Evolutionary conservation across 306 rosid genomes (phyloP).

Genomic region (Lathyrus oleraceus): DNA sequence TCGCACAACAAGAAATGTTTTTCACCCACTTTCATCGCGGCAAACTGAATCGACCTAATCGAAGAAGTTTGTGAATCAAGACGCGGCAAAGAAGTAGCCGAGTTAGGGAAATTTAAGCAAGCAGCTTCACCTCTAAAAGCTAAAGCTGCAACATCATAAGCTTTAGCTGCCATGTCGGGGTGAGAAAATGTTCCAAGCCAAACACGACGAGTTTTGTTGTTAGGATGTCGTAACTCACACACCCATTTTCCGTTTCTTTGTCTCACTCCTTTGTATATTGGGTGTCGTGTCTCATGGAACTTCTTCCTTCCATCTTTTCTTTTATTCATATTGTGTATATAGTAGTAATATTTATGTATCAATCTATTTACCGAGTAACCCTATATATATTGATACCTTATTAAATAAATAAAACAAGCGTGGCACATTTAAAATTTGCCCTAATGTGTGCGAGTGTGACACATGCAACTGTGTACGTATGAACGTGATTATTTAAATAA

Average conservation of each 20-base stretch:
- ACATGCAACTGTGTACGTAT: neutral
- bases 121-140: constrained; percentile 54
- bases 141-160: constrained; percentile 66
- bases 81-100: constrained; percentile 23
- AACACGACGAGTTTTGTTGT: constrained; percentile 51
- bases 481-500: neutral
- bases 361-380: neutral
- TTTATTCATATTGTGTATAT: constrained; percentile 33
- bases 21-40: constrained; percentile 39
- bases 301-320: constrained; percentile 65
- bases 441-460: neutral
- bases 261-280: constrained; percentile 66
- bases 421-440: neutral
- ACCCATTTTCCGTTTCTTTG: constrained; percentile 79
- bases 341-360: neutral
- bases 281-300: constrained; percentile 75
- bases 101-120: constrained; percentile 51
- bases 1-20: neutral
- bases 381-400: neutral
- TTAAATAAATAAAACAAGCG: neutral
- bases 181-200: constrained; percentile 70
- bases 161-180: constrained; percentile 77
- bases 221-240: constrained; percentile 62
- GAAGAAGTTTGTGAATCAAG: constrained; percentile 28
- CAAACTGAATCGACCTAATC: constrained; percentile 35